Base-by-base conservation (phyloP, 176 grass and related monocot species). In the Areca catechu region DNA sequence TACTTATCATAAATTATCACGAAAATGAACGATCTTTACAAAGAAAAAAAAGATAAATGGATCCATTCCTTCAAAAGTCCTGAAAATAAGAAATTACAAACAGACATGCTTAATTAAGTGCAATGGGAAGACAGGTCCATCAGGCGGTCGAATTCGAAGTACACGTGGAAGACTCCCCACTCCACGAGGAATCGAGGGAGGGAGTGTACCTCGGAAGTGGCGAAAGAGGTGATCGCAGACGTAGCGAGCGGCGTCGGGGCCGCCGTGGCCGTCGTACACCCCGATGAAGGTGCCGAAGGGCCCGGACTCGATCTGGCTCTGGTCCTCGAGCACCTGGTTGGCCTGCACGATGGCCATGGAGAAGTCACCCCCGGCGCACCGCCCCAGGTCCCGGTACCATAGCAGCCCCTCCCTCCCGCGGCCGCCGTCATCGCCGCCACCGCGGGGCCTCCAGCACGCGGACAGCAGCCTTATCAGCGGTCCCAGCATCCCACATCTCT, bases 401-500 rank as follows among this genome's bases (percentile, higher is more conserved):
- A 98, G 73, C 3, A 87, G 75, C 24, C 79, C 86, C 52, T 85
- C 92, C 57, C 62, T 57, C 60, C 75, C 67, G 56, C 64, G 76
- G 19, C 56, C 56, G 7, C 60, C 80, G 34, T 58, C 72, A 49
- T 57, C 30, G 55, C 65, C 51, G 29, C 17, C 24, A 37, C 2
- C 59, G 7, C 37, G 69, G 1, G 47, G 57, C 12, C 49, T 15
- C 23, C 62, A 74, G 79, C 84, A 98, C 75, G 84, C 66, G 20
- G 86, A 92, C 20, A 98, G 66, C 75, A 98, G 67, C 82, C 87
- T 88, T 70, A 87, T 83, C 74, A 87, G 65, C 76, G 69, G 67
- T 60, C 76, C 75, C 47, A 82, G 76, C 87, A 88, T 92, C 69
- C 77, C 87, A 98, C 93, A 92, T 92, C 87, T 82, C 87, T 80